Evolutionary conservation across 164 flowering plant species (phyloP).

Genomic region (Houttuynia cordata): DNA sequence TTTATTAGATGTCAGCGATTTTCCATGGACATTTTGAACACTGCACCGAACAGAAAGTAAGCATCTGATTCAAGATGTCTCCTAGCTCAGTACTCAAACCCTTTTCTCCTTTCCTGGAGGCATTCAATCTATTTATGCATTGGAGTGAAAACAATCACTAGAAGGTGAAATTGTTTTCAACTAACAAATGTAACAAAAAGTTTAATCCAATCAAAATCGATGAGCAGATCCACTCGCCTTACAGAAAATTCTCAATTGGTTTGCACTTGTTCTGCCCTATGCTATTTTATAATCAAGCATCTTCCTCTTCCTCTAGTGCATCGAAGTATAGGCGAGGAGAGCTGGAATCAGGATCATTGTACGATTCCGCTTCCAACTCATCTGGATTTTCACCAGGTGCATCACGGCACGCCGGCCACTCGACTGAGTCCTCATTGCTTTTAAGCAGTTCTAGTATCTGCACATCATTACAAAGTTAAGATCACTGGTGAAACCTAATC

Average conservation of each 20-base stretch:
- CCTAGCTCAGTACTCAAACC: too few species aligned
- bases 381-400: neutral
- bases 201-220: constrained; percentile 32
- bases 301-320: constrained; percentile 51
- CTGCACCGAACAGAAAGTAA: too few species aligned
- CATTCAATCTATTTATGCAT: too few species aligned
- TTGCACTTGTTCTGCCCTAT: constrained; percentile 29
- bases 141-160: too few species aligned
- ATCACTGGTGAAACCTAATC: neutral
- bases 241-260: constrained; percentile 44
- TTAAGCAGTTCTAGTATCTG: constrained; percentile 58
- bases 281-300: constrained; percentile 41
- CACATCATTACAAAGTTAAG: neutral
- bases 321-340: constrained; percentile 54
- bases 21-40: too few species aligned
- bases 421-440: constrained; percentile 37
- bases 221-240: constrained; percentile 60
- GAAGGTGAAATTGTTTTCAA: too few species aligned
- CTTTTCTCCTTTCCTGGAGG: too few species aligned
- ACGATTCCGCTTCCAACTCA: constrained; percentile 37
- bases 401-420: constrained; percentile 6
- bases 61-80: too few species aligned
- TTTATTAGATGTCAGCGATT: too few species aligned
- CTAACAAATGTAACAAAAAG: neutral
- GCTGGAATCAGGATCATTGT: constrained; percentile 57